Evolutionary conservation across 306 rosid species (phyloP), one percentile per base, ranked within the genome.

Genomic region (Acacia melanoxylon): DNA sequence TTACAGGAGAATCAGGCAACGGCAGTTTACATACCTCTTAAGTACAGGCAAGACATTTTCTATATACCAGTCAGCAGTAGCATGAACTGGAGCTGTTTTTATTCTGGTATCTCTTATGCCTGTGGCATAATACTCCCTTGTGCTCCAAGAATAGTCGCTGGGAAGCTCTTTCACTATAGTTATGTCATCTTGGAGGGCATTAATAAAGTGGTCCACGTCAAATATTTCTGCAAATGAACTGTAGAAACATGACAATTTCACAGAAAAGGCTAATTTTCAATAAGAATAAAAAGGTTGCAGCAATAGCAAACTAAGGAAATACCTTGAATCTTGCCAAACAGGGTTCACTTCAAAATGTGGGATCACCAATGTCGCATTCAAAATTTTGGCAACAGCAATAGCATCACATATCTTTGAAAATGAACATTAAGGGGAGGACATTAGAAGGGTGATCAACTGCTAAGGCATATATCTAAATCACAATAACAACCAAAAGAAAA

Each of bases 241-340:
- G 91, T 86, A 80, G 49, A 86, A 80, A 70, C 52, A 84, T 67
- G 27, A 76, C 54, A 75, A 74, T 12, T 63, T 79, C 46, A 46
- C 54, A 66, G 81, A 74, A 78, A 71, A 2, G 3, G 33, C 54
- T 27, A 37, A 49, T 56, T 73, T 81, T 16, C 51, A 72, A 27
- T 51, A 61, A 52, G 74, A 54, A 69, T 37, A 33, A 25, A 75
- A 29, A 73, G 11, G 67, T 44, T 72, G 29, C 66, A 81, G 68
- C 77, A 40, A 66, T 48, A 48, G 80, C 73, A 68, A 48, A 44
- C n/a, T 37, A 75, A 41, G 25, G 77, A 72, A 72, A 79, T 87
- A 95, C 99, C 99, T 95, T 24, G 97, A 83, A 89, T 95, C 99
- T 82, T 88, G 91, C 99, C 99, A 95, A 76, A 95, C 99, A 52